Evolutionary conservation across 805 yeast species (phyloP), one percentile per base, ranked within the genome.

Genomic region (Cyberlindnera subsufficiens): DNA sequence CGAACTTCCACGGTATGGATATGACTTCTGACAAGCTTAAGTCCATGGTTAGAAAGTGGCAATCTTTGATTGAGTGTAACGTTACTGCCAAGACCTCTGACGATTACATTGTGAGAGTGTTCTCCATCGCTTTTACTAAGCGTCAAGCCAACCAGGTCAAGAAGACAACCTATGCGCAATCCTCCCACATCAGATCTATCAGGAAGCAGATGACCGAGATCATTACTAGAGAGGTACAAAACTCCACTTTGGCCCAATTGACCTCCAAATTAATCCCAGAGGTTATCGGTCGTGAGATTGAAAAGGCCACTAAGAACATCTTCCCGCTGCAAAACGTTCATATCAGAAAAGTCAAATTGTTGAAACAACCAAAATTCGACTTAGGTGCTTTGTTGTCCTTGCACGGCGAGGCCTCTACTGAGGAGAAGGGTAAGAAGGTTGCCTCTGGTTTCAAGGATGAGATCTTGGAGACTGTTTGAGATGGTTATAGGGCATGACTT

Each of bases 1-100:
- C 98, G 80, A 91, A 91, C 95, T 91, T 90, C 95, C 97, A 90
- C 81, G 98, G 98, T 67, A 74, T 91, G 74, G 95, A 89, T 79
- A 90, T 91, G 84, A 90, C 98, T 67, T 78, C 95, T 58, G 97
- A 90, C 79, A 91, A 91, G 80, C 78, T 91, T 69, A 87, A 95
- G 78, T 90, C 97, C 47, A 80, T 91, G 72, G 97, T 90, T 55
- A 88, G 97, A 83, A 90, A 91, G 76, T 91, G 97, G 97, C 98
- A 90, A 80, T 82, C 96, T 57, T 79, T 91, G 73, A 95, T 90
- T 62, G 98, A 90, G 80, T 95, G 96, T 67, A 87, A 88, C 71
- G 97, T 90, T 63, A 89, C 98, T 61, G 97, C 89, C 67, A 90
- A 90, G 86, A 90, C 98, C 66, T 69, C 96, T 58, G 98, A 90